phyloP scores from a whole-genome alignment of 1,284 basidiomycete species.

The Lentinus polychrous region DNA sequence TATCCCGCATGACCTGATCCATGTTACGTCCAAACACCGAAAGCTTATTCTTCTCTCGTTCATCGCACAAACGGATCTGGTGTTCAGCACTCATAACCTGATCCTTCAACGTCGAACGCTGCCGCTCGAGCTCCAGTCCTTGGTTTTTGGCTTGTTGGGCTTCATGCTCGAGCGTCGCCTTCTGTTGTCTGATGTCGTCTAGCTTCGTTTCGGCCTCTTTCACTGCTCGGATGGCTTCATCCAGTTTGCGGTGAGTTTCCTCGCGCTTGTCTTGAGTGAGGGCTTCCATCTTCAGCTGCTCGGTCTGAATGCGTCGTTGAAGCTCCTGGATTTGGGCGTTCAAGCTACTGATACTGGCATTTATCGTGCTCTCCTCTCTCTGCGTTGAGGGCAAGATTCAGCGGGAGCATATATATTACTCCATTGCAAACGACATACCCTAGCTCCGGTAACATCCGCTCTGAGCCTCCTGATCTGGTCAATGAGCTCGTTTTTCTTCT shows the following conservation, averaged over 20 bases:
- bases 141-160: constrained; percentile 26
- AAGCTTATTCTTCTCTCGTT: constrained; percentile 48
- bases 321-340: constrained; percentile 42
- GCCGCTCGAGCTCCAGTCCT: constrained; percentile 26
- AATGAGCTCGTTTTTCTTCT: constrained; percentile 41
- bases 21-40: constrained; percentile 61
- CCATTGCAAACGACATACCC: background rate
- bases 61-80: constrained; percentile 40
- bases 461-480: constrained; percentile 7
- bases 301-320: constrained; percentile 47
- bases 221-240: constrained; percentile 29
- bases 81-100: constrained; percentile 37
- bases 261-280: constrained; percentile 58
- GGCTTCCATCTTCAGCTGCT: constrained; percentile 47
- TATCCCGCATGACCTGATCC: constrained; percentile 49
- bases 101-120: constrained; percentile 26
- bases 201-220: constrained; percentile 22
- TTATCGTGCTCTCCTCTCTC: constrained; percentile 29
- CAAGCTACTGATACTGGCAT: constrained; percentile 31
- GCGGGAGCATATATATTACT: background rate
- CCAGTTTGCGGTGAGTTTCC: constrained; percentile 43
- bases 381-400: background rate
- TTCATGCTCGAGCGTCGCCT: constrained; percentile 21
- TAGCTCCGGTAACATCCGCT: background rate
- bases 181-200: constrained; percentile 27